These are phyloP conservation scores for Phytophthora europaea DNA, from an alignment of 352 stramenopile species.

Conservation along the genomic window DNA sequence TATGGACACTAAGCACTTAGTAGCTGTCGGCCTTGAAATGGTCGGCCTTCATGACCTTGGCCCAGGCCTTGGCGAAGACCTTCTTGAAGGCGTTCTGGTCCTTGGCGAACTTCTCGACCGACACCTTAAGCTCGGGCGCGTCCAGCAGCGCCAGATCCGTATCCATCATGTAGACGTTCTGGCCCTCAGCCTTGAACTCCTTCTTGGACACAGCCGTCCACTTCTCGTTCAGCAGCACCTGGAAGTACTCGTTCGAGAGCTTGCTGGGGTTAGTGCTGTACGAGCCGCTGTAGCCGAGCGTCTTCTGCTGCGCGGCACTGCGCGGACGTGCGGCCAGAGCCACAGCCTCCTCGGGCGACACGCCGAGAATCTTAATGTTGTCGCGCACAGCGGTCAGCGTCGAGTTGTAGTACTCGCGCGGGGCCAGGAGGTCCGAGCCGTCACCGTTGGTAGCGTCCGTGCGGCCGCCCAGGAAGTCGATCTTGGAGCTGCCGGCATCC, in stretches of 20 bases:
- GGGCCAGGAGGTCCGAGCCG: slow-evolving; percentile 89
- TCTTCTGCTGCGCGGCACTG: slow-evolving; percentile 91
- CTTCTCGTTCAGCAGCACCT: slow-evolving; percentile 35
- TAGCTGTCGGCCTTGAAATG: slow-evolving; percentile 22
- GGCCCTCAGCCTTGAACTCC: slow-evolving; percentile 29
- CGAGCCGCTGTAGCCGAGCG: slow-evolving; percentile 80
- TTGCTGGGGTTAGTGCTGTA: slow-evolving; percentile 81
- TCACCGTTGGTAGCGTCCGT: slow-evolving; percentile 75
- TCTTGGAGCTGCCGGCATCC: slow-evolving; percentile 14
- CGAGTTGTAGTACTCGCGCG: slow-evolving; percentile 77
- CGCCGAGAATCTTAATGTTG: slow-evolving; percentile 94
- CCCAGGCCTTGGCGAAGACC: slow-evolving; percentile 25
- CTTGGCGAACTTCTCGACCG: slow-evolving; percentile 26
- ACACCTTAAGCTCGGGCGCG: slow-evolving; percentile 25
- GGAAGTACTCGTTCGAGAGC: slow-evolving; percentile 77
- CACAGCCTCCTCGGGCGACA: slow-evolving; percentile 93
- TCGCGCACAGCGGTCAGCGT: slow-evolving; percentile 89
- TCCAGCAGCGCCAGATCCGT: slow-evolving; percentile 30
- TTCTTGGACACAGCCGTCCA: slow-evolving; percentile 33
- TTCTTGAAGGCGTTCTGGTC: slow-evolving; percentile 22
- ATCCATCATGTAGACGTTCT: slow-evolving; percentile 32
- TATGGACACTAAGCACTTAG: slow-evolving; percentile 6
- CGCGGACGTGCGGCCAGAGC: slow-evolving; percentile 90
- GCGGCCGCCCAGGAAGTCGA: slow-evolving; percentile 41
- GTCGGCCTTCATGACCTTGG: slow-evolving; percentile 30